Base-by-base conservation (phyloP, 148 eudicot species). In the Gaultheria prostrata region DNA sequence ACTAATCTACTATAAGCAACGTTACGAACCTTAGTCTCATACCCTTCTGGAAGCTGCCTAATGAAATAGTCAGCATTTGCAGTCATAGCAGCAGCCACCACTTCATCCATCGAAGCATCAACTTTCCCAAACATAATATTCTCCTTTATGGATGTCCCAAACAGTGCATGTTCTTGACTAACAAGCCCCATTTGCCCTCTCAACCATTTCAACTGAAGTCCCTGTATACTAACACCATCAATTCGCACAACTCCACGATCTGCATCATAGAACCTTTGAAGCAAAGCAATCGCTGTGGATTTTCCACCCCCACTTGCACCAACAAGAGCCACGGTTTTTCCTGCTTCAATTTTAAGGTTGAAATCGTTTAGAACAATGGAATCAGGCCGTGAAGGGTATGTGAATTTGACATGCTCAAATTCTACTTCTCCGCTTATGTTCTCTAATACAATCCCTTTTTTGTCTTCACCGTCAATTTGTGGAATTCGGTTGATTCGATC, bases 221-320 rank as follows among this genome's bases (percentile, higher is more conserved):
- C 83, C 82, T 83, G 87, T 70, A 96, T 94, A 78, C 92, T 91
- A 15, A 93, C 83, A 6, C 99, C 94, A 86, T 96, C 97, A 63
- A 96, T 86, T 67, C 79, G 87, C 5, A 96, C 91, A 84, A 83
- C 35, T 33, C 99, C 99, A 33, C 88, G 84, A 82, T 89, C 90
- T 1, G 90, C 91, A 83, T 96, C 97, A 49, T 96, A 96, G 67
- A 96, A 96, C 21, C 98, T 69, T 77, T 96, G 99, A 20, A 94
- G 84, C 83, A 96, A 85, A 3, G 99, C 93, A 6, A 96, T 88
- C 1, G 94, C 94, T 10, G 99, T 96, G 13, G 99, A 96, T 76
- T 96, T 96, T 0, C 99, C 99, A 85, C 98, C 92, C 51, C 99
- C 99, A 84, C 99, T 96, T 20, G 95, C 93, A 6, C 99, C 98